phyloP scores from a whole-genome alignment of 1,284 basidiomycete genomes.

The Veloboletus limbatus region DNA sequence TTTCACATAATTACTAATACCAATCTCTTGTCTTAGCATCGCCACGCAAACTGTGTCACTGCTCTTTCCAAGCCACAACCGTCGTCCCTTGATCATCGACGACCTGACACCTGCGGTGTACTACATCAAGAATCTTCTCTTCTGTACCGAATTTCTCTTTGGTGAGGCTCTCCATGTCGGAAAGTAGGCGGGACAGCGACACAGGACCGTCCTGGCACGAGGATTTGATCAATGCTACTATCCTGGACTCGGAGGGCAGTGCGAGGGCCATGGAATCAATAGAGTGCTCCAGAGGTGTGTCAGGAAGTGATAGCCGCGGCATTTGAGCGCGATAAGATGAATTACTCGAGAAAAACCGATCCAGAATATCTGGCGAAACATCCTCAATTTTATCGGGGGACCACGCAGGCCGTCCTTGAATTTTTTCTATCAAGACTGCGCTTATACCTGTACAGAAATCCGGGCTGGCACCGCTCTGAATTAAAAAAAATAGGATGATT shows the following conservation, averaged over 20 bases:
- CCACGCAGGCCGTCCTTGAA: constrained; percentile 59
- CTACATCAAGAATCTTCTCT: constrained; percentile 74
- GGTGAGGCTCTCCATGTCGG: constrained; percentile 48
- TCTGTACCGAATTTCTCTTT: constrained; percentile 65
- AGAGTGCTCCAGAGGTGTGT: constrained; percentile 28
- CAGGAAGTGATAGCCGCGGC: constrained; percentile 50
- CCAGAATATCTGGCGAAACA: constrained; percentile 53
- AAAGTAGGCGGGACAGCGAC: constrained; percentile 58
- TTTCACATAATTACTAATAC: constrained; percentile 2
- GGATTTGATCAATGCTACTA: constrained; percentile 56
- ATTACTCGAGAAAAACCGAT: constrained; percentile 57
- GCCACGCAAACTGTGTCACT: constrained; percentile 23
- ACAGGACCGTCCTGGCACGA: constrained; percentile 56
- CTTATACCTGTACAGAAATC: constrained; percentile 85
- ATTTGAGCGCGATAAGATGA: constrained; percentile 46
- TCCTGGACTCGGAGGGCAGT: constrained; percentile 67
- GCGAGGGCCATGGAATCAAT: constrained; percentile 52
- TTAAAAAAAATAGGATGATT: constrained; percentile 8
- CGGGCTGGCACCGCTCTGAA: constrained; percentile 66
- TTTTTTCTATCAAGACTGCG: constrained; percentile 67
- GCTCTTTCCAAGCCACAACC: constrained; percentile 62
- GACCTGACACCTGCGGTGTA: constrained; percentile 57
- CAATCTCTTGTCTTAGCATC: background rate
- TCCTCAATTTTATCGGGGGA: constrained; percentile 57
- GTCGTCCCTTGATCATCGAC: constrained; percentile 54